phyloP scores from a whole-genome alignment of 2,329 filamentous ascomycete genomes.

The Chrysoporthe austroafricana region DNA sequence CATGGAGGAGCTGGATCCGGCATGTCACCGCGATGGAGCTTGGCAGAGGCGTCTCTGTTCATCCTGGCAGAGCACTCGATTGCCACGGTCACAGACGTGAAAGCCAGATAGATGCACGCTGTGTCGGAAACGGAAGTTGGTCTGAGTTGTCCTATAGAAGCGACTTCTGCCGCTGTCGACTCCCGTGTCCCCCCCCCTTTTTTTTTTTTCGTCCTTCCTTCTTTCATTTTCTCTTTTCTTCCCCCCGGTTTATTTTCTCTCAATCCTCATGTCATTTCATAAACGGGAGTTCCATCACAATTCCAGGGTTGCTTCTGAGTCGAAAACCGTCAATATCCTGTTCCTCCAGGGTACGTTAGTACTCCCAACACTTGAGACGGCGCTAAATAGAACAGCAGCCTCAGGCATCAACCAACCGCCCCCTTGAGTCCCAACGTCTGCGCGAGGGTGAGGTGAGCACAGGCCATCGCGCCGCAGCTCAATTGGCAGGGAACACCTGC shows the following conservation, averaged over 20 bases:
- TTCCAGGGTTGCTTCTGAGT: not conserved
- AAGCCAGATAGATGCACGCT: not conserved
- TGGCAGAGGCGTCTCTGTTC: too few relatives aligned
- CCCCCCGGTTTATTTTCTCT: too few relatives aligned
- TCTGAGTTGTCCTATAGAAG: not conserved
- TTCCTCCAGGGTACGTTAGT: not conserved
- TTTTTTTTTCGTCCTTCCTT: too few relatives aligned
- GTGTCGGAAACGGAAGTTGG: not conserved
- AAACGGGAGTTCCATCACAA: not conserved
- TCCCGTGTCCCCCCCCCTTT: too few relatives aligned
- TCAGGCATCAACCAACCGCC: conserved; percentile 20
- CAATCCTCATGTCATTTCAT: too few relatives aligned
- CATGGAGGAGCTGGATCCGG: not conserved
- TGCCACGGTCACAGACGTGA: not conserved
- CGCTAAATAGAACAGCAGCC: conserved; percentile 15
- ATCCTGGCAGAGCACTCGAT: too few relatives aligned
- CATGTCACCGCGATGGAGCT: not conserved
- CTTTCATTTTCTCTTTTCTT: too few relatives aligned
- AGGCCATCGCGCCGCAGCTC: conserved; percentile 28
- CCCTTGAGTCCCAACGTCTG: not conserved
- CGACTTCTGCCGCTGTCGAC: not conserved
- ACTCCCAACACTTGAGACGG: not conserved
- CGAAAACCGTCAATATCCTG: too few relatives aligned
- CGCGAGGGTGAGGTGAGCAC: conserved; percentile 9
- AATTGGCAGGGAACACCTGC: conserved; percentile 22